Base-by-base conservation (phyloP, 768 basidiomycete species). In the Collybiopsis confluens region DNA sequence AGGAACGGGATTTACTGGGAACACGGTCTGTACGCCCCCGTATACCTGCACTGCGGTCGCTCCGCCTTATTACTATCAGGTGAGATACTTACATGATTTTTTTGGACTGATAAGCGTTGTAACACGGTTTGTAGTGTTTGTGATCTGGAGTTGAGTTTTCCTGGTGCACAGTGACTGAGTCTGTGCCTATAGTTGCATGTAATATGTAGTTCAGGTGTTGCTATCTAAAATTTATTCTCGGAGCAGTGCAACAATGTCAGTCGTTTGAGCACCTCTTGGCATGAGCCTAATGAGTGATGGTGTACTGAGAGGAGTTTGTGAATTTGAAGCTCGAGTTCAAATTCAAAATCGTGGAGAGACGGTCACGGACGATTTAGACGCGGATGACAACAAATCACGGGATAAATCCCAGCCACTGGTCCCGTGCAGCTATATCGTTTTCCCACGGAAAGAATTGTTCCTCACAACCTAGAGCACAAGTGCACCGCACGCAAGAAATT, bases 21-120 rank as follows among this genome's bases (percentile, higher is more conserved):
- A 78, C 1, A 80, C 79, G 1, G 57, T 47, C 4, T 82, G 80
- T 60, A 69, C 64, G 1, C 63, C 66, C 38, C 70, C 72, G 4
- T 74, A 57, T 60, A 73, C 68, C 1, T 83, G 80, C 65, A 63
- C 63, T 43, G 70, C 76, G 15, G 71, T 83, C 7, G 75, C 76
- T 1, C 71, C 77, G 6, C 78, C 77, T 21, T 81, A 76, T 64
- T 81, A 82, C 58, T 81, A 69, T 63, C 80, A 82, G 70, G 79
- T 75, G 56, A 44, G 68, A 57, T 30, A 16, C 30, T n/a, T 10
- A 27, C n/a, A n/a, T n/a, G n/a, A n/a, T 7, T 2, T 26, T 15
- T 30, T 23, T 26, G 24, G 44, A 45, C 18, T 13, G 23, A 8
- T 18, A 26, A 11, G 3, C 13, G 30, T 4, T 7, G 5, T 46